Evolutionary conservation across 176 grass and related monocot genomes (phyloP), one percentile per base, ranked within the genome.

Genomic region (Raddia distichophylla): DNA sequence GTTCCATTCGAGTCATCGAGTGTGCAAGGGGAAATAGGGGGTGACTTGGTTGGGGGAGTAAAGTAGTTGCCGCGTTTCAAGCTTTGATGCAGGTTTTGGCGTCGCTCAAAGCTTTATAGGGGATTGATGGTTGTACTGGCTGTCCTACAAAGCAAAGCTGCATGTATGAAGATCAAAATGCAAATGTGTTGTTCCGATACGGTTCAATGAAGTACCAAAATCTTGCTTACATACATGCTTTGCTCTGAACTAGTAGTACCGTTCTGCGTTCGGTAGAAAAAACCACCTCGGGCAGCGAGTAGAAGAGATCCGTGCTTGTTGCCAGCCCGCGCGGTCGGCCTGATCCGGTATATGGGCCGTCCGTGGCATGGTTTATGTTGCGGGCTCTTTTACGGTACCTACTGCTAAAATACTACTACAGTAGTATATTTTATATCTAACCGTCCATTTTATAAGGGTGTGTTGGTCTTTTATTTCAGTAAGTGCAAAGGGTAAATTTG

Each of bases 71-170:
- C 40, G 56, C 51, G 34, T 80, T 67, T 20, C 64, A 81, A 48
- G 53, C 66, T 70, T 60, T 48, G 66, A 60, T 60, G 79, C 42
- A 3, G 40, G 53, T 71, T 81, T 71, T 81, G 79, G 52, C 19
- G 42, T 35, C 8, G 65, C 66, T 81, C 66, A 33, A 81, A 81
- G 78, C 3, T n/a, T 81, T 45, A 47, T 18, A 54, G 34, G 48
- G 37, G 15, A 50, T 12, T 49, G 11, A 16, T n/a, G n/a, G 27
- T 27, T 9, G 42, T 60, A 71, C 14, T 34, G 12, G 59, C 54
- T 59, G 8, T 59, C 10, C 18, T 59, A 52, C 16, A 51, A 18
- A 69, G 19, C 17, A 22, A 71, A 44, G 27, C 27, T 27, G 27
- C 51, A 71, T 5, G 19, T 20, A 15, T 49, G n/a, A n/a, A 51